A percentile compares a stretch with the other conserved stretches of the same genome.
Evolutionary conservation across 2,329 filamentous ascomycete species (phyloP).

Genomic region (Bisporella sp.): DNA sequence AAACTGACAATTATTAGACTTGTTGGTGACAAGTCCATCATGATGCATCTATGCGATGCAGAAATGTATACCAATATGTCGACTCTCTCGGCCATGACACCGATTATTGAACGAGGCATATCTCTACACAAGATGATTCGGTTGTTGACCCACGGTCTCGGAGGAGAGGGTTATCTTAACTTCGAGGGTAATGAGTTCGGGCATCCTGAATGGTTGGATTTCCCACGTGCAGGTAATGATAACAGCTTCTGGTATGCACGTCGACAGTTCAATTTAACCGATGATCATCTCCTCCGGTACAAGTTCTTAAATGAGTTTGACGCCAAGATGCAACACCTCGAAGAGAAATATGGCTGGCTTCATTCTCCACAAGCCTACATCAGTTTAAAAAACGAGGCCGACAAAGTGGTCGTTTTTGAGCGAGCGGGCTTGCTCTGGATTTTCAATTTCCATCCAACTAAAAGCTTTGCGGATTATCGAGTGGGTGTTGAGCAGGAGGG

Average conservation of each 20-base stretch:
- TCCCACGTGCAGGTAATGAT: constrained; percentile 85
- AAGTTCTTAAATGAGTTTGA: constrained; percentile 92
- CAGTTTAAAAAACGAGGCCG: constrained; percentile 84
- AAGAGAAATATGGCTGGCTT: constrained; percentile 89
- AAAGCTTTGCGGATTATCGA: constrained; percentile 87
- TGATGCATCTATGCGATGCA: constrained; percentile 98
- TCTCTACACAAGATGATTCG: constrained; percentile 96
- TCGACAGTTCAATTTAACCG: constrained; percentile 86
- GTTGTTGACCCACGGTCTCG: constrained; percentile 81
- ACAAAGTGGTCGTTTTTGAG: constrained; percentile 96
- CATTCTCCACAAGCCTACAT: constrained; percentile 81
- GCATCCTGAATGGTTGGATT: constrained; percentile 98
- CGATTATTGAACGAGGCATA: constrained; percentile 84
- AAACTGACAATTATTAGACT: constrained; percentile 49
- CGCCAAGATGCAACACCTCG: constrained; percentile 78
- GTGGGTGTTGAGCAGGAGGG: constrained; percentile 80
- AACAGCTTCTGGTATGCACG: constrained; percentile 95
- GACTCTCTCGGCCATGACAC: constrained; percentile 70
- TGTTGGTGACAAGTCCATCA: constrained; percentile 91
- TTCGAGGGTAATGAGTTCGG: constrained; percentile 99
- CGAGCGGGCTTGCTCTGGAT: constrained; percentile 83
- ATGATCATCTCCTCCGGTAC: constrained; percentile 81
- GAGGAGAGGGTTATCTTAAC: constrained; percentile 95
- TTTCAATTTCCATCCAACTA: constrained; percentile 88
- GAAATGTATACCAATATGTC: constrained; percentile 99